These are phyloP conservation scores for Pythium utonaiense DNA, from an alignment of 352 stramenopile species.

Conservation along the genomic window DNA sequence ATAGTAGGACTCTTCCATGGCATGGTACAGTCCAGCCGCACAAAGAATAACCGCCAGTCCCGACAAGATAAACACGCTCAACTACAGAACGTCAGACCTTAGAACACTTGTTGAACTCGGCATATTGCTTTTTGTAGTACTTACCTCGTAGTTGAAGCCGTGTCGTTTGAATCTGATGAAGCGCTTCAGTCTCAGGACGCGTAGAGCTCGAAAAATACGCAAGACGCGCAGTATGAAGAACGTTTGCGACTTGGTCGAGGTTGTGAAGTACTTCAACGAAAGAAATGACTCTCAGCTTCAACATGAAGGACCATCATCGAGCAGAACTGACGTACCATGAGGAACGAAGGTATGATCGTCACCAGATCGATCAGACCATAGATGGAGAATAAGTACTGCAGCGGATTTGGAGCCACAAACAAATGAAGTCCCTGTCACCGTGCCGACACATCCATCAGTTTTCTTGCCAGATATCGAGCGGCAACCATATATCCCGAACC, in stretches of 20 bases:
- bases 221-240: slow-evolving; percentile 71
- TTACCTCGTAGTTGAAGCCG: slow-evolving; percentile 72
- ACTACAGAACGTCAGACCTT: slow-evolving; percentile 18
- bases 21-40: slow-evolving; percentile 62
- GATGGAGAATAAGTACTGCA: slow-evolving; percentile 44
- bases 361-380: slow-evolving; percentile 66
- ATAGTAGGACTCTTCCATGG: slow-evolving; percentile 49
- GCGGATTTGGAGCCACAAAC: slow-evolving; percentile 35
- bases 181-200: slow-evolving; percentile 50
- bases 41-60: slow-evolving; percentile 58
- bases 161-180: slow-evolving; percentile 63
- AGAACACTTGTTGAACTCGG: neutral
- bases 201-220: slow-evolving; percentile 62
- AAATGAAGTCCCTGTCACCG: slow-evolving; percentile 38
- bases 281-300: neutral
- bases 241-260: slow-evolving; percentile 37
- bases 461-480: neutral
- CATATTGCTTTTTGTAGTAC: neutral
- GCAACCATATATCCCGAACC: slow-evolving; percentile 13
- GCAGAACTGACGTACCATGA: slow-evolving; percentile 33
- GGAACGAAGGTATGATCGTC: slow-evolving; percentile 59
- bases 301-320: no score
- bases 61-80: slow-evolving; percentile 66
- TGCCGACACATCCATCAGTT: neutral
- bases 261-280: slow-evolving; percentile 33